These are phyloP conservation scores for Lichtheimia corymbifera DNA, from an alignment of 371 early-diverging fungal genomes.

Conservation along the genomic window DNA sequence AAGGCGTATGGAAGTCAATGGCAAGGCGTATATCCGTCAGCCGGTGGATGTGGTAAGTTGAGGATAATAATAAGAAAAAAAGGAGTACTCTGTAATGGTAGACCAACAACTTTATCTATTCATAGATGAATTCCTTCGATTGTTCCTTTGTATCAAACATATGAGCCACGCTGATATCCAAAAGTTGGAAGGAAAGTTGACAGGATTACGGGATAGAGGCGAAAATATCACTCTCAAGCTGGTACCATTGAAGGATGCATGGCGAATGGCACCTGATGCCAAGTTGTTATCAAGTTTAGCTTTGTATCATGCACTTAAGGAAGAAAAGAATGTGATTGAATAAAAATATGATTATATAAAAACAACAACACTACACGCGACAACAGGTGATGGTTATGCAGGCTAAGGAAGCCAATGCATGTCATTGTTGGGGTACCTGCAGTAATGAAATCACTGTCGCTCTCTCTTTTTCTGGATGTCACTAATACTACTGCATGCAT, in stretches of 20 bases:
- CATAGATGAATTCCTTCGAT: constrained; percentile 75
- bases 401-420: no score
- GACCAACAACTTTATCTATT: not conserved
- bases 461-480: no score
- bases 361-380: no score
- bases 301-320: constrained; percentile 61
- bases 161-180: constrained; percentile 55
- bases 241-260: constrained; percentile 65
- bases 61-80: not conserved
- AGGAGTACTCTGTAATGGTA: not conserved
- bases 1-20: constrained; percentile 53
- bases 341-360: not conserved
- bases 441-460: no score
- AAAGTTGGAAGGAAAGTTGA: constrained; percentile 63
- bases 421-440: no score
- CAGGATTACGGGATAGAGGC: constrained; percentile 76
- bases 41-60: constrained; percentile 68
- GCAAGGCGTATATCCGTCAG: constrained; percentile 73
- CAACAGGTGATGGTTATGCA: no score
- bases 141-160: constrained; percentile 69
- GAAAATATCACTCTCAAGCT: constrained; percentile 75
- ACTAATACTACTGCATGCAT: no score
- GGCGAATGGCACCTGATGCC: constrained; percentile 69
- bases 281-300: constrained; percentile 72
- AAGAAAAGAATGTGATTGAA: not conserved